Evolutionary conservation across 1,139 yeast genomes (phyloP).

Genomic region (Candida sojae): DNA sequence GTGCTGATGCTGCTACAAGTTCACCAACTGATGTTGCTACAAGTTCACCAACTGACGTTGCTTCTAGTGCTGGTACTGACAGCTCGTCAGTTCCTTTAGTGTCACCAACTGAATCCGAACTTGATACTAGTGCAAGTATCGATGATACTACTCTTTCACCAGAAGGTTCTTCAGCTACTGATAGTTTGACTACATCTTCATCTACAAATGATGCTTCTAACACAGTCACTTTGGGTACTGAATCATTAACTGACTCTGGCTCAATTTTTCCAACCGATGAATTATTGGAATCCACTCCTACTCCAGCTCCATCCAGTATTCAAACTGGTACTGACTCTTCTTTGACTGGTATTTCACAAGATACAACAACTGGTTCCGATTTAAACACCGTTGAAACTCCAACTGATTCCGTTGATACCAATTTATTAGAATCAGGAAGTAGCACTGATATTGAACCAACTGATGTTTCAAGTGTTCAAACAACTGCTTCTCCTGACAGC

Average conservation of each 20-base stretch:
- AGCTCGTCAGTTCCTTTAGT: neutral
- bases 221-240: neutral
- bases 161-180: neutral
- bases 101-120: neutral
- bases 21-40: neutral
- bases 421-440: slow-evolving; percentile 3
- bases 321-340: neutral
- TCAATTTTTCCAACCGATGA: neutral
- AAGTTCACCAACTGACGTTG: neutral
- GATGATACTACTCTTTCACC: neutral
- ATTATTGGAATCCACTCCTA: neutral
- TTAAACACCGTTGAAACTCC: neutral
- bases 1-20: neutral
- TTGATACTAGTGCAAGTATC: neutral
- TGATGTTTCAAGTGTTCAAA: slow-evolving; percentile 1
- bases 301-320: neutral
- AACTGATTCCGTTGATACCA: slow-evolving; percentile 5
- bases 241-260: neutral
- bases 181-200: neutral
- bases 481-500: slow-evolving; percentile 1
- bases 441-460: neutral
- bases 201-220: neutral
- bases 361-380: neutral
- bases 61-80: neutral
- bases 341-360: neutral